Percentiles rank a stretch among this genome's conserved stretches.
phyloP scores from a whole-genome alignment of 176 grass and related monocot genomes.

The Triticum turgidum region DNA sequence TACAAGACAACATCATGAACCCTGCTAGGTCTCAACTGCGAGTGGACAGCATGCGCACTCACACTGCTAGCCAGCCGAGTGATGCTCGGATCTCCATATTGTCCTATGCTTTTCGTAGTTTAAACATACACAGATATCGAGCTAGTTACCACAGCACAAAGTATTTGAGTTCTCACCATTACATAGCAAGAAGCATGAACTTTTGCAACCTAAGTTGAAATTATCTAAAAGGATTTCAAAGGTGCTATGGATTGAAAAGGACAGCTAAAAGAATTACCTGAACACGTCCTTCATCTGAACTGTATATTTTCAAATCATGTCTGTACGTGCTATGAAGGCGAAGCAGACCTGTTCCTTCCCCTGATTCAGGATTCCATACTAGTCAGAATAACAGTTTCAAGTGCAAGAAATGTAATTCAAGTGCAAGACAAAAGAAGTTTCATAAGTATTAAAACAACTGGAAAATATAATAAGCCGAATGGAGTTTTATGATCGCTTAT shows the following conservation, averaged over 20 bases:
- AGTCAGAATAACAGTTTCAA: conserved; percentile 10
- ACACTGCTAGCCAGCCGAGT: neutral
- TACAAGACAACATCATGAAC: too few species aligned
- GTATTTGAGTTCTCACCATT: neutral
- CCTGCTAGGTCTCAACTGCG: too few species aligned
- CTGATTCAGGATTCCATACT: conserved; percentile 37
- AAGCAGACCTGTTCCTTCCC: conserved; percentile 98
- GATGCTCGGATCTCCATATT: neutral
- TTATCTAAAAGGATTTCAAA: conserved; percentile 12
- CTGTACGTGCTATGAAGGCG: conserved; percentile 99
- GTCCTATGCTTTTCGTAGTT: neutral
- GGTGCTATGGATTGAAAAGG: neutral
- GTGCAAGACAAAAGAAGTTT: conserved; percentile 20
- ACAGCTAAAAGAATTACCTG: conserved; percentile 56
- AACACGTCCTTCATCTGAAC: conserved; percentile 97
- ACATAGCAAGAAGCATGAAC: neutral
- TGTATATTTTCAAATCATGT: conserved; percentile 99
- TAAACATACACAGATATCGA: neutral
- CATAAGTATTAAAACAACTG: neutral
- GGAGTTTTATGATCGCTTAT: neutral
- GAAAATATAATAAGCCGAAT: neutral
- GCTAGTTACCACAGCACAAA: conserved; percentile 3
- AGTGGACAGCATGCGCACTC: neutral
- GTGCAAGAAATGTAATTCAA: conserved; percentile 16
- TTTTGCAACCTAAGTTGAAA: neutral